Base-by-base conservation (phyloP, 2,329 filamentous ascomycete species). In the Blumeriella jaapii region DNA sequence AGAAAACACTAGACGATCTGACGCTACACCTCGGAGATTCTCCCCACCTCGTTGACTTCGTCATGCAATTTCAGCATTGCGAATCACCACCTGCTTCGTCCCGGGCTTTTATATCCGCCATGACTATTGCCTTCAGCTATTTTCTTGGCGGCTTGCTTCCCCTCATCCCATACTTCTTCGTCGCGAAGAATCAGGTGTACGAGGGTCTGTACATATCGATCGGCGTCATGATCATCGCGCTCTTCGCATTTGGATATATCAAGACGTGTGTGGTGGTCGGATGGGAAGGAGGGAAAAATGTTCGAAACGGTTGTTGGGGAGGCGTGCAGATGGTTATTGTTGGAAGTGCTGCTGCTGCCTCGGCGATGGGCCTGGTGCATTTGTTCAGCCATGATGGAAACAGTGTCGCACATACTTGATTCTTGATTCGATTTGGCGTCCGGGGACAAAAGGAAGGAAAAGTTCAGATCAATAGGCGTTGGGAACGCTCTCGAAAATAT, bases 221-320 rank as follows among this genome's bases (percentile, higher is more conserved):
- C 16, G 64, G 54, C 4, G 65, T 80, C 34, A 81, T 78, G 50
- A 64, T 71, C 9, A 50, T 74, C 6, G 69, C 74, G 2, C 55
- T 82, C 27, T 68, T 80, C 36, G 55, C 59, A 2, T 82, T 82
- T 52, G 77, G 77, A n/a, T 78, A 75, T 47, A 61, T 66, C 36
- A 80, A 80, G 61, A 77, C 73, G 13, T 67, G 50, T 19, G 60
- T 71, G 9, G 63, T 71, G 0, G 63, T 55, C 1, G 61, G 59
- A 32, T 55, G 48, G 49, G 43, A 39, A 15, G 51, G 42, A 23
- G 45, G 43, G n/a, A 44, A 38, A 30, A 48, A 46, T 23, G 46
- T 57, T 29, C 35, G 42, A 18, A 40, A 29, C 5, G 50, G 46
- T 6, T 54, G 53, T 26, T 49, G 38, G 14, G 58, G 58, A 6